Percentiles rank a stretch among this genome's conserved stretches.
These are phyloP conservation scores for Phytophthora pisi DNA, from an alignment of 352 stramenopile genomes.

Conservation along the genomic window DNA sequence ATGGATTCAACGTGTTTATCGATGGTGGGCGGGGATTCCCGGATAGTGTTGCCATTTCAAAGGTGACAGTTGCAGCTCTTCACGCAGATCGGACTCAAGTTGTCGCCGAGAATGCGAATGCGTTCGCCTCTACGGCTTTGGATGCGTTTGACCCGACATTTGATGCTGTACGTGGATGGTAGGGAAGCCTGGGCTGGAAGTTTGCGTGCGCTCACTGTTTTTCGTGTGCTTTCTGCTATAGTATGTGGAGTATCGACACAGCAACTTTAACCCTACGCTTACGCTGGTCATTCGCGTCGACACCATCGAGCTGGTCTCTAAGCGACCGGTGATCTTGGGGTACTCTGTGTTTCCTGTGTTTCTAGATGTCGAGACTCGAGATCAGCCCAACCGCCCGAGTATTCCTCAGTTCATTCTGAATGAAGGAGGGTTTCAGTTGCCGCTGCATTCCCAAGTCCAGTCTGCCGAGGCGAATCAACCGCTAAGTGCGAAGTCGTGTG, in stretches of 20 bases:
- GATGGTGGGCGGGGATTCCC: conserved; percentile 79
- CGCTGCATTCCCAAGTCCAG: conserved; percentile 56
- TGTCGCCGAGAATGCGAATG: conserved; percentile 30
- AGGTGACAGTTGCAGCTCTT: conserved; percentile 71
- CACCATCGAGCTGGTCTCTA: conserved; percentile 67
- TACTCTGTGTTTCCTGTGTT: conserved; percentile 82
- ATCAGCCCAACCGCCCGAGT: conserved; percentile 57
- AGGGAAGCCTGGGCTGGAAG: not conserved
- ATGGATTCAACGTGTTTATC: conserved; percentile 85
- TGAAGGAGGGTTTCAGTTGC: conserved; percentile 78
- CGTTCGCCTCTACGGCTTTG: conserved; percentile 26
- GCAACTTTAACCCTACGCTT: conserved; percentile 76
- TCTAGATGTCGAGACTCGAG: conserved; percentile 60
- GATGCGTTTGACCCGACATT: conserved; percentile 55
- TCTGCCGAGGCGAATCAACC: conserved; percentile 39
- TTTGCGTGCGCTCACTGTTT: conserved; percentile 5
- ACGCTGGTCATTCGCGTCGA: conserved; percentile 89
- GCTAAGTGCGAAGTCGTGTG: conserved; percentile 45
- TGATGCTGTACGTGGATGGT: conserved; percentile 45
- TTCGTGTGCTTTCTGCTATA: conserved; percentile 20
- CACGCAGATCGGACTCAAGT: conserved; percentile 55
- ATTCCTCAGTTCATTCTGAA: conserved; percentile 67
- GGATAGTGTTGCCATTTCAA: conserved; percentile 70
- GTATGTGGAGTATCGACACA: conserved; percentile 79
- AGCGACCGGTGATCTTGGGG: conserved; percentile 65